Evolutionary conservation across 805 yeast species (phyloP).

Genomic region (Kregervanrija fluxuum): DNA sequence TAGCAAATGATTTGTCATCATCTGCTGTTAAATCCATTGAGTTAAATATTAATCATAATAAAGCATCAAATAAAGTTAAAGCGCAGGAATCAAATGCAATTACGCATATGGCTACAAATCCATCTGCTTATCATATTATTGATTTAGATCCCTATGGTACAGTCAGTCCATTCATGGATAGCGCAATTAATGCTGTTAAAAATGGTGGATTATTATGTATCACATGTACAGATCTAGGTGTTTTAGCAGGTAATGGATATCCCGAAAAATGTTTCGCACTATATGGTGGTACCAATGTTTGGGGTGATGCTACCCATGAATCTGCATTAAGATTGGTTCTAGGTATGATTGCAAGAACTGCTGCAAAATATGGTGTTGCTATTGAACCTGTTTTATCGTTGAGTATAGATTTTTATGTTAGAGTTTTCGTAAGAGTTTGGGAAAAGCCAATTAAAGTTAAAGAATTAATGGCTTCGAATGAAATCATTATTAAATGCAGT

Average conservation of each 20-base stretch:
- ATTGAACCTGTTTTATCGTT: slow-evolving; percentile 83
- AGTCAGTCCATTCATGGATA: slow-evolving; percentile 91
- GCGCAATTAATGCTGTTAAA: slow-evolving; percentile 77
- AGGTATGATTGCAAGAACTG: slow-evolving; percentile 66
- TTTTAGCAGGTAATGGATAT: slow-evolving; percentile 90
- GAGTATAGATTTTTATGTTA: slow-evolving; percentile 87
- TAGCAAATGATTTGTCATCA: slow-evolving; percentile 85
- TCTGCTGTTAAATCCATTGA: slow-evolving; percentile 81
- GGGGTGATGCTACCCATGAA: slow-evolving; percentile 86
- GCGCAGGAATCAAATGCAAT: slow-evolving; percentile 90
- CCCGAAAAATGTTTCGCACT: slow-evolving; percentile 95
- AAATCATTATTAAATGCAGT: slow-evolving; percentile 74
- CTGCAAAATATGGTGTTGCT: slow-evolving; percentile 81
- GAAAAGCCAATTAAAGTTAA: slow-evolving; percentile 80
- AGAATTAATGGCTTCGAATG: slow-evolving; percentile 65
- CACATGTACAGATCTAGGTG: slow-evolving; percentile 95
- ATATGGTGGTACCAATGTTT: slow-evolving; percentile 88
- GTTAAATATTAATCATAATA: slow-evolving; percentile 63
- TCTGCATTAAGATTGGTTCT: slow-evolving; percentile 83
- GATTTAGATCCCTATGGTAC: slow-evolving; percentile 98
- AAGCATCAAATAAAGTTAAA: slow-evolving; percentile 46
- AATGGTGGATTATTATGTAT: slow-evolving; percentile 83
- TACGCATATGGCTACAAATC: slow-evolving; percentile 55
- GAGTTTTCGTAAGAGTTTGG: slow-evolving; percentile 73
- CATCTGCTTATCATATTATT: slow-evolving; percentile 65